Percentiles rank a stretch among this genome's conserved stretches.
These are phyloP conservation scores for Sisymbrium irio DNA, from an alignment of 345 rosid genomes.

Conservation along the genomic window DNA sequence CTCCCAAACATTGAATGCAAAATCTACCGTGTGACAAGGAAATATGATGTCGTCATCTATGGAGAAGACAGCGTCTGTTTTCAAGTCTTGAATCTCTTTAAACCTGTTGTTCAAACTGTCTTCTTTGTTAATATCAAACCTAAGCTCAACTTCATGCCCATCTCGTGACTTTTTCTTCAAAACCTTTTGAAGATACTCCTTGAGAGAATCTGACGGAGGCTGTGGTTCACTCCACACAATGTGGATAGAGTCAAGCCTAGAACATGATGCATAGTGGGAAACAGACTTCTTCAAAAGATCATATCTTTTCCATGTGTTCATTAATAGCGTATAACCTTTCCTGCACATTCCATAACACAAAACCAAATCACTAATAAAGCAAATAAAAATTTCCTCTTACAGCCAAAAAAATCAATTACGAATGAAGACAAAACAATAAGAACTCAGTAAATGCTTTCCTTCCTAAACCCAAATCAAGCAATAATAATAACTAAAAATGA, in stretches of 20 bases:
- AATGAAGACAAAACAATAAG: background rate
- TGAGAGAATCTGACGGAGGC: conserved; percentile 79
- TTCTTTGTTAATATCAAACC: conserved; percentile 71
- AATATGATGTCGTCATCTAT: conserved; percentile 91
- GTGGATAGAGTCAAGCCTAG: conserved; percentile 76
- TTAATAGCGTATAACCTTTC: conserved; percentile 74
- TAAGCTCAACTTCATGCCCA: conserved; percentile 51
- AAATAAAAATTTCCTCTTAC: background rate
- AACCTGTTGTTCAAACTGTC: conserved; percentile 96
- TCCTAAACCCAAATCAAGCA: background rate
- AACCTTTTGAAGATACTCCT: conserved; percentile 43
- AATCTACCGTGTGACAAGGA: conserved; percentile 78
- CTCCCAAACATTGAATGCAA: conserved; percentile 89
- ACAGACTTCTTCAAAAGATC: conserved; percentile 85
- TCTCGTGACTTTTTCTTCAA: conserved; percentile 46
- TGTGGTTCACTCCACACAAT: conserved; percentile 96
- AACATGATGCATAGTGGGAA: conserved; percentile 72
- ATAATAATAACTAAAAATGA: background rate
- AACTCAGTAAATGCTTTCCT: background rate
- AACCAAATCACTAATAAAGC: background rate
- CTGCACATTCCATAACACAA: conserved; percentile 36
- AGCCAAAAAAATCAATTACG: background rate
- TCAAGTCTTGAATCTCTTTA: conserved; percentile 76
- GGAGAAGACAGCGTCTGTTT: conserved; percentile 80
- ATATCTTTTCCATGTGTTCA: conserved; percentile 97